Evolutionary conservation across 805 yeast genomes (phyloP).

Genomic region (Isabelozyma rhagii): DNA sequence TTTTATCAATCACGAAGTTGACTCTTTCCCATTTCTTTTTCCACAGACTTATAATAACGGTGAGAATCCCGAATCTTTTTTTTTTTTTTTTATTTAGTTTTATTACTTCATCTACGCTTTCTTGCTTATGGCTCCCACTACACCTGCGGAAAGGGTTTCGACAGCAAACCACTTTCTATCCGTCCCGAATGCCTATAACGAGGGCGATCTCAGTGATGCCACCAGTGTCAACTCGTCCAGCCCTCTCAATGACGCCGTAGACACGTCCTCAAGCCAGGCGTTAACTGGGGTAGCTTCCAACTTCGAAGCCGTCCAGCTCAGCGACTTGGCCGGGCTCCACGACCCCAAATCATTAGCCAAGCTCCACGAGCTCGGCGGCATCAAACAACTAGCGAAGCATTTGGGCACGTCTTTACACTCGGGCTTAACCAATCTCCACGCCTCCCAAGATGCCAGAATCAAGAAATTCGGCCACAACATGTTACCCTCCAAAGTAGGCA

Average conservation of each 20-base stretch:
- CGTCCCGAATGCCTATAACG: background rate
- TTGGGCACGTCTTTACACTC: conserved; percentile 33
- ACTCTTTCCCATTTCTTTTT: background rate
- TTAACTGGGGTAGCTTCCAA: conserved; percentile 1
- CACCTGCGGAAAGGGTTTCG: conserved; percentile 5
- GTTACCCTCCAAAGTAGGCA: conserved; percentile 70
- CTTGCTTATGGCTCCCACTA: conserved; percentile 7
- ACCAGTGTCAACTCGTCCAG: conserved; percentile 10
- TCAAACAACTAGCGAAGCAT: conserved; percentile 25
- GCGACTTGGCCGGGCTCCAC: conserved; percentile 46
- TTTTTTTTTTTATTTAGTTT: too few relatives aligned
- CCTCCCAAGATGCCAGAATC: conserved; percentile 34
- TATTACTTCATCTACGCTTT: too few relatives aligned
- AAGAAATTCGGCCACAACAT: conserved; percentile 64
- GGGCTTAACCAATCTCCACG: conserved; percentile 41
- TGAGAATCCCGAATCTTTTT: background rate
- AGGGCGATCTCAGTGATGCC: conserved; percentile 2
- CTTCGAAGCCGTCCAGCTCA: conserved; percentile 8
- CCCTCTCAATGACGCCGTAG: conserved; percentile 4
- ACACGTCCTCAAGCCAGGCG: background rate
- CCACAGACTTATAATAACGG: background rate
- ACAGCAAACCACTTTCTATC: background rate
- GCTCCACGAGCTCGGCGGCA: conserved; percentile 46
- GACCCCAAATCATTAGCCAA: conserved; percentile 58
- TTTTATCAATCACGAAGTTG: background rate